Evolutionary conservation across 2,329 filamentous ascomycete species (phyloP), one percentile per base, ranked within the genome.

Genomic region (Endocalyx cinctus): DNA sequence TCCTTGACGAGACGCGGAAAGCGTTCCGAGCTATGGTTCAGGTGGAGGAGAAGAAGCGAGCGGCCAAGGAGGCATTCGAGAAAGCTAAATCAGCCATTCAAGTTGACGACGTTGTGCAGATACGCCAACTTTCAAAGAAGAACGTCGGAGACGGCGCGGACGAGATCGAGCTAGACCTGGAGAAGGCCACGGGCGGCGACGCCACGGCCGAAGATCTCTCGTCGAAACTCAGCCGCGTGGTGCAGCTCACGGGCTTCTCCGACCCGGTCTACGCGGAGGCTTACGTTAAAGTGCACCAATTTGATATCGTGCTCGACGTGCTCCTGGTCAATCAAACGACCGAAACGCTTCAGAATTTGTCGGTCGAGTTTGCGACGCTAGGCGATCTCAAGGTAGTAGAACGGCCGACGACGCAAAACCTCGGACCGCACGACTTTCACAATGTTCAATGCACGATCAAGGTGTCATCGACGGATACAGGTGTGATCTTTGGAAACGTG

Each of bases 361-460:
- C 88, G 0, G 90, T 98, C 15, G 92, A 98, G 60, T 98, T 98
- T 56, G 92, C 92, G n/a, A 98, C 92, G 1, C 74, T 98, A 1
- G 92, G 92, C 42, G 92, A 98, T 58, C 77, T 98, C 42, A 98
- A 98, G 68, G 92, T 98, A 20, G 90, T 98, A 16, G 92, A 98
- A 66, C 79, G 89, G 43, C 92, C 92, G 26, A 94, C 88, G 3
- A 97, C 92, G 5, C 92, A 97, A 62, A 98, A 96, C 55, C 76
- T 98, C 10, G 88, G 84, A 2, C 87, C 88, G 1, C 88, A 96
- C 57, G 92, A 96, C 62, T 98, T 98, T 72, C 80, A 94, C 67
- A 97, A 97, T 55, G 88, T 98, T 19, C 92, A 98, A 63, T 90
- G 89, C 57, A 98, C 92, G 10, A 94, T 98, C 72, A 97, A 97